Percentiles rank a stretch among this genome's conserved stretches.
phyloP scores from a whole-genome alignment of 2,329 filamentous ascomycete genomes.

The Mycosphaerella sp. region DNA sequence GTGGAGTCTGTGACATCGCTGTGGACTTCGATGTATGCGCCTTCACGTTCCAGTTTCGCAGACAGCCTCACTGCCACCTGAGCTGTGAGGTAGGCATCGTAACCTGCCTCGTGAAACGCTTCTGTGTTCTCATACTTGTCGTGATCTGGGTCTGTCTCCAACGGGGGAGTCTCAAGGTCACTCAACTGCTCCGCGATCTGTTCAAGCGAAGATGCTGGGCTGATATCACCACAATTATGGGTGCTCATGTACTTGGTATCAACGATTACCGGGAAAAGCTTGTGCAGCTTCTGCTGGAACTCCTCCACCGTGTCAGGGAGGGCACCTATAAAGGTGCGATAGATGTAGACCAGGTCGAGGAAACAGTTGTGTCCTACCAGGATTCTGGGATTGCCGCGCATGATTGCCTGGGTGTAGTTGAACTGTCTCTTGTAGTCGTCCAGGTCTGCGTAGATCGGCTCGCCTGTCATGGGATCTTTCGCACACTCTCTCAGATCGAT shows the following conservation, averaged over 20 bases:
- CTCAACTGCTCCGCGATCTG: conserved; percentile 43
- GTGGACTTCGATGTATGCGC: conserved; percentile 28
- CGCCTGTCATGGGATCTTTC: conserved; percentile 31
- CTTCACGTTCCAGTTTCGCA: conserved; percentile 44
- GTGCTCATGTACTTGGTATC: conserved; percentile 61
- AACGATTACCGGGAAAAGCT: conserved; percentile 51
- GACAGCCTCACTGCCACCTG: conserved; percentile 52
- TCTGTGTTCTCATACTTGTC: conserved; percentile 37
- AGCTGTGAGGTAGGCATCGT: conserved; percentile 56
- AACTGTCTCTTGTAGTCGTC: conserved; percentile 35
- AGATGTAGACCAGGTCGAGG: conserved; percentile 58
- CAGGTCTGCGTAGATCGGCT: conserved; percentile 33
- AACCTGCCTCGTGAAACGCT: conserved; percentile 55
- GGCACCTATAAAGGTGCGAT: conserved; percentile 54
- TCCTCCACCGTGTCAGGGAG: conserved; percentile 50
- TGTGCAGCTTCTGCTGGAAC: conserved; percentile 48
- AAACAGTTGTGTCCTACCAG: conserved; percentile 61
- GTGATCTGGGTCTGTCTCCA: conserved; percentile 37
- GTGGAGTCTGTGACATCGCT: conserved; percentile 1
- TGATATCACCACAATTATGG: conserved; percentile 48
- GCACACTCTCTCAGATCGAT: conserved; percentile 37
- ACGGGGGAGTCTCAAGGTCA: conserved; percentile 35
- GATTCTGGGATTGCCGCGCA: conserved; percentile 45
- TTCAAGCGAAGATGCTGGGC: conserved; percentile 44
- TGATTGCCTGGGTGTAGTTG: conserved; percentile 35